phyloP scores from a whole-genome alignment of 75 land plant species.

The Cupressus sempervirens region DNA sequence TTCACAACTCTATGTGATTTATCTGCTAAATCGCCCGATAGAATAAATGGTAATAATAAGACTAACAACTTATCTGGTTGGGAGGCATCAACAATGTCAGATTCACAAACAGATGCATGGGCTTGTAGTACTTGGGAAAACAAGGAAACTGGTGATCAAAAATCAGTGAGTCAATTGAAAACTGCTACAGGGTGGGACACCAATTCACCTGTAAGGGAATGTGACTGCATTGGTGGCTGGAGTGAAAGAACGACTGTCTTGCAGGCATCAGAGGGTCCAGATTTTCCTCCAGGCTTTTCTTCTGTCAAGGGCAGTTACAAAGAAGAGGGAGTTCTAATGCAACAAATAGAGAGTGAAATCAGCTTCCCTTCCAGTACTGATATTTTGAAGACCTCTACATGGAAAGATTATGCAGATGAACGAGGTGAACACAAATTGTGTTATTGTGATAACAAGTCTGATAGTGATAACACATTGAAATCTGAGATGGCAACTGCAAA shows the following conservation, averaged over 20 bases:
- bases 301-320: not conserved
- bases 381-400: not conserved
- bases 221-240: not conserved
- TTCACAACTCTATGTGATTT: not conserved
- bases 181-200: not conserved
- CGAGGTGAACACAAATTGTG: not conserved
- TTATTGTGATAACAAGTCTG: not conserved
- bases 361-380: not conserved
- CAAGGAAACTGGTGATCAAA: not conserved
- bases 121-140: not conserved
- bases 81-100: not conserved
- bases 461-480: not conserved
- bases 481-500: too few species aligned
- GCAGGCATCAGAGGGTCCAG: not conserved
- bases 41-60: too few species aligned
- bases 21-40: not conserved
- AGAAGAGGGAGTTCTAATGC: not conserved
- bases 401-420: not conserved
- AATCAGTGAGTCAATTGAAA: not conserved
- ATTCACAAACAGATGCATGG: not conserved
- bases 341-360: not conserved
- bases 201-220: too few species aligned
- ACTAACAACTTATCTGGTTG: not conserved
- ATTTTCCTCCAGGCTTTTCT: constrained; percentile 4
- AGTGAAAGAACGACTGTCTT: not conserved